These are phyloP conservation scores for Fragaria nilgerrensis DNA, from an alignment of 306 rosid genomes.

Conservation along the genomic window DNA sequence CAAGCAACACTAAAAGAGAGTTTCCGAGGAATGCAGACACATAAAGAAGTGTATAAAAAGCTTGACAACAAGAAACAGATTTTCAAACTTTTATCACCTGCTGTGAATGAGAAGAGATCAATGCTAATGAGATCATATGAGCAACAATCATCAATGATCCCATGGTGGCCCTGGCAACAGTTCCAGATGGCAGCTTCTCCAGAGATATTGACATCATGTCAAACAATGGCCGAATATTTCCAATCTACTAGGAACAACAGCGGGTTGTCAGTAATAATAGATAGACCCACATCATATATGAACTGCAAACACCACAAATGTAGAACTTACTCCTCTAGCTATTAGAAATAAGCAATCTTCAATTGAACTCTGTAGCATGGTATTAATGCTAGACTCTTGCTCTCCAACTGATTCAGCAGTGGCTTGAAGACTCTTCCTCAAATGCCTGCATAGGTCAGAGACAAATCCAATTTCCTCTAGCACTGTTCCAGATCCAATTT, in stretches of 20 bases:
- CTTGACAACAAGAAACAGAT: background rate
- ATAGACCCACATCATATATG: conserved; percentile 22
- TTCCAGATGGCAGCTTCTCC: conserved; percentile 78
- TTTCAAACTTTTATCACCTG: conserved; percentile 49
- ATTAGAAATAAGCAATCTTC: conserved; percentile 86
- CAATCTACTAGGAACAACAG: conserved; percentile 48
- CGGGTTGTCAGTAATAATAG: conserved; percentile 16
- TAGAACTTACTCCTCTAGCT: conserved; percentile 62
- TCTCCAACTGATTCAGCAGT: conserved; percentile 70
- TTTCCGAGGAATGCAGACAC: background rate
- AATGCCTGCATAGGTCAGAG: conserved; percentile 92
- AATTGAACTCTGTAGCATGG: conserved; percentile 77
- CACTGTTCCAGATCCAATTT: conserved; percentile 59
- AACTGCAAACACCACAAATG: background rate
- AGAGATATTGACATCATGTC: conserved; percentile 85
- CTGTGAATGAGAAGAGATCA: conserved; percentile 46
- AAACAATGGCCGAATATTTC: conserved; percentile 64
- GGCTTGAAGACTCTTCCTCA: conserved; percentile 88
- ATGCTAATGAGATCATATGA: conserved; percentile 58
- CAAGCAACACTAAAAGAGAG: background rate
- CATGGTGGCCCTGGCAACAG: conserved; percentile 69
- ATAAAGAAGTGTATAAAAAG: background rate
- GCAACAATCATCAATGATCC: conserved; percentile 79
- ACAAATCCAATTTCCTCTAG: conserved; percentile 83
- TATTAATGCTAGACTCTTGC: conserved; percentile 67